These are phyloP conservation scores for Yarrowia sp. DNA, from an alignment of 805 yeast species.

Conservation along the genomic window DNA sequence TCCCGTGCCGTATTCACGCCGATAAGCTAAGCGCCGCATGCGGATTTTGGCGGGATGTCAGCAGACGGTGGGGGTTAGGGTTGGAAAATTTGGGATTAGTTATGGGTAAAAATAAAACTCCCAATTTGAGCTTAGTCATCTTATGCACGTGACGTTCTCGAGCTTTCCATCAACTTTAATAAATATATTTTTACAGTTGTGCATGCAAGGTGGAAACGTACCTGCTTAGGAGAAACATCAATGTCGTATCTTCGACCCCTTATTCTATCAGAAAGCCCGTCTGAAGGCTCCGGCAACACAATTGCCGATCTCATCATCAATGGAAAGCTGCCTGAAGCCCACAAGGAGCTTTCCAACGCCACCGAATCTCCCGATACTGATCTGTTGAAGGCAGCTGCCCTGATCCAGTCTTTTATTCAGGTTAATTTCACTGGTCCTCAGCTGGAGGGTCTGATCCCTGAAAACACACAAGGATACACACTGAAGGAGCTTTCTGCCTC, in stretches of 20 bases:
- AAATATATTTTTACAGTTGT: constrained; percentile 16
- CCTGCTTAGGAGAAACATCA: not conserved
- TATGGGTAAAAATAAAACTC: too few species aligned
- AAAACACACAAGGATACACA: constrained; percentile 42
- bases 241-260: constrained; percentile 33
- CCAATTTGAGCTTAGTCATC: too few species aligned
- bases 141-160: constrained; percentile 16
- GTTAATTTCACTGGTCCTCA: constrained; percentile 85
- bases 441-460: constrained; percentile 49
- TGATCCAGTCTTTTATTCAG: constrained; percentile 74
- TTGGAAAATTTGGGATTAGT: too few species aligned
- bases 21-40: constrained; percentile 29
- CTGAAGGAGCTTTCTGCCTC: constrained; percentile 56
- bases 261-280: constrained; percentile 10
- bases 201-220: constrained; percentile 21
- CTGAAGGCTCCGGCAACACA: constrained; percentile 29
- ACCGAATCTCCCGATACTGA: constrained; percentile 19
- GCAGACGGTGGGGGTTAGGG: constrained; percentile 3
- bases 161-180: constrained; percentile 1
- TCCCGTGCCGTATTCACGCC: constrained; percentile 36
- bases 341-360: constrained; percentile 21
- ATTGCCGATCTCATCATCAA: constrained; percentile 30
- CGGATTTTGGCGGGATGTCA: not conserved
- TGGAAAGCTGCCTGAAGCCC: constrained; percentile 32
- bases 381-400: constrained; percentile 58